phyloP scores from a whole-genome alignment of 768 basidiomycete genomes.

The Cystofilobasidium capitatum region DNA sequence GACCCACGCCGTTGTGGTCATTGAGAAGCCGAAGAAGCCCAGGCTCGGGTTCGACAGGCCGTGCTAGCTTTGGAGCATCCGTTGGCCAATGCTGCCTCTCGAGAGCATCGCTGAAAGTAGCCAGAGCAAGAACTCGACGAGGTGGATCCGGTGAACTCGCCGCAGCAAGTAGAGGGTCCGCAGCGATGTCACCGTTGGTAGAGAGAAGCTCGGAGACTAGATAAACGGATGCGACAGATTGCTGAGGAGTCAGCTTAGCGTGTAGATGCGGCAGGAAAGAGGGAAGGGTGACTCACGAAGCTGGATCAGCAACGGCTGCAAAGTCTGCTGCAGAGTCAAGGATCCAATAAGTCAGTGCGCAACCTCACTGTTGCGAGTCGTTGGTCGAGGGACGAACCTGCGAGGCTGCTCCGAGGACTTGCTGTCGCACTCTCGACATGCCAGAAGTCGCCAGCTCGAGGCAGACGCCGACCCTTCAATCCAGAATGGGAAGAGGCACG shows the following conservation, averaged over 20 bases:
- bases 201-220: conserved; percentile 10
- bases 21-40: background rate
- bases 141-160: background rate
- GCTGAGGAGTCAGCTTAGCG: background rate
- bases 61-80: background rate
- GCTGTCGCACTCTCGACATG: too few relatives aligned
- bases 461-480: too few relatives aligned
- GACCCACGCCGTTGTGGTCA: background rate
- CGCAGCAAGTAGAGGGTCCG: background rate
- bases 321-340: too few relatives aligned
- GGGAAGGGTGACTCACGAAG: too few relatives aligned
- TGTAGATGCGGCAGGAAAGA: too few relatives aligned
- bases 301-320: too few relatives aligned
- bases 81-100: background rate
- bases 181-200: conserved; percentile 9
- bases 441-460: too few relatives aligned
- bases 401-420: too few relatives aligned
- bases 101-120: background rate
- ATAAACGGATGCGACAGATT: background rate
- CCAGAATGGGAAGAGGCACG: background rate
- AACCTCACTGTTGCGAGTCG: too few relatives aligned
- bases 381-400: too few relatives aligned
- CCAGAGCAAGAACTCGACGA: background rate
- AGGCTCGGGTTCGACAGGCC: background rate
- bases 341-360: too few relatives aligned